Conservation (phyloP, 179 eudicot genomes). For the Corrigiola litoralis region DNA sequence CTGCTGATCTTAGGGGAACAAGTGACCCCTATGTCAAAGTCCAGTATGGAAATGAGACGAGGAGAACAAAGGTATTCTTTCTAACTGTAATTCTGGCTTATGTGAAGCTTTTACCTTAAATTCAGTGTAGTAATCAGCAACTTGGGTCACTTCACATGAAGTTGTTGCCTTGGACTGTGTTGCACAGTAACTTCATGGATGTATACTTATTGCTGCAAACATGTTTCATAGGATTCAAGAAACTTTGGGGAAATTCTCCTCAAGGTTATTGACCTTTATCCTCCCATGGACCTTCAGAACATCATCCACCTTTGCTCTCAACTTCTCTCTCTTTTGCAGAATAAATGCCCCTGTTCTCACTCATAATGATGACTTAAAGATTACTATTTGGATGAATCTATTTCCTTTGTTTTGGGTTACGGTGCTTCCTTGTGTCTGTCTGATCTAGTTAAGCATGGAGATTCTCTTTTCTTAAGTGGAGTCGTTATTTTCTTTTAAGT, state of each 20-base stretch:
- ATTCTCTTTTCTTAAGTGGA: too few species aligned
- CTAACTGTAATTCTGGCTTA: too few species aligned
- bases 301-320: not conserved
- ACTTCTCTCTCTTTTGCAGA: not conserved
- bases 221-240: not conserved
- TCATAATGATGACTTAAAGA: too few species aligned
- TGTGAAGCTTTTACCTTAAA: not conserved
- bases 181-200: not conserved
- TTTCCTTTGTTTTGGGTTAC: too few species aligned
- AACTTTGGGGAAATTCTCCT: not conserved
- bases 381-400: too few species aligned
- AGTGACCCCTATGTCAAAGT: conserved; percentile 94
- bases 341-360: too few species aligned
- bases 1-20: conserved; percentile 93
- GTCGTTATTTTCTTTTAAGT: too few species aligned
- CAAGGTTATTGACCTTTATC: not conserved
- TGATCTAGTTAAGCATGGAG: too few species aligned
- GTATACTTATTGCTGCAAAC: not conserved
- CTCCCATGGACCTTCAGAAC: not conserved
- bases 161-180: not conserved
- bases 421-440: too few species aligned
- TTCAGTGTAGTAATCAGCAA: not conserved
- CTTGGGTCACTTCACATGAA: not conserved
- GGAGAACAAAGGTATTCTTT: conserved; percentile 62
- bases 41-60: conserved; percentile 74